phyloP scores from a whole-genome alignment of 2,329 filamentous ascomycete genomes.

The Ascochyta lentis region DNA sequence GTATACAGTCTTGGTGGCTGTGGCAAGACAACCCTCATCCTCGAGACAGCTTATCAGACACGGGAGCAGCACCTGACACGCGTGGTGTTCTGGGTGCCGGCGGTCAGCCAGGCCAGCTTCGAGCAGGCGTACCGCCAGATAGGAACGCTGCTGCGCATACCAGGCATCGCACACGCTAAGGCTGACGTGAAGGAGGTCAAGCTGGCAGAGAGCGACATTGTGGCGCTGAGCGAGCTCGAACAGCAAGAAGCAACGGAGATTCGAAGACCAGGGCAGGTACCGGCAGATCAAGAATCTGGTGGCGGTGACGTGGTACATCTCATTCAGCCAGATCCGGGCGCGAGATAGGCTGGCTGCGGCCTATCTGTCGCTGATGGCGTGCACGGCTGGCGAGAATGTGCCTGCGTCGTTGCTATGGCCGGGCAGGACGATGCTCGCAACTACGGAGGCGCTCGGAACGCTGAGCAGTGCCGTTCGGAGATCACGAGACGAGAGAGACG shows the following conservation, averaged over 20 bases:
- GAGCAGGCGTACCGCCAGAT: slow-evolving; percentile 3
- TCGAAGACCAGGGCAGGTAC: slow-evolving; percentile 43
- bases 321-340: slow-evolving; percentile 43
- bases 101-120: background rate
- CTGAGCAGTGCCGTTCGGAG: slow-evolving; percentile 30
- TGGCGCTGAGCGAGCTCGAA: background rate
- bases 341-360: slow-evolving; percentile 38
- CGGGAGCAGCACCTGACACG: background rate
- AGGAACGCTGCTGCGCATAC: background rate
- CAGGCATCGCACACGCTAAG: slow-evolving; percentile 12
- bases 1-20: slow-evolving; percentile 2
- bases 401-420: slow-evolving; percentile 38
- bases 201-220: background rate
- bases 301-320: slow-evolving; percentile 47
- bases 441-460: slow-evolving; percentile 36
- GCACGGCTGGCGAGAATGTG: slow-evolving; percentile 38
- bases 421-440: too few relatives aligned
- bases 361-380: slow-evolving; percentile 45
- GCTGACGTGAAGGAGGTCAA: slow-evolving; percentile 33
- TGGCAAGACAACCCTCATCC: slow-evolving; percentile 2
- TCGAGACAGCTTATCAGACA: background rate
- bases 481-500: slow-evolving; percentile 25
- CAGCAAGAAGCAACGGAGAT: slow-evolving; percentile 25
- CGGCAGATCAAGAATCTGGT: slow-evolving; percentile 39
- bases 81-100: background rate